Base-by-base conservation (phyloP, 306 rosid species). In the Pterocarpus santalinus region DNA sequence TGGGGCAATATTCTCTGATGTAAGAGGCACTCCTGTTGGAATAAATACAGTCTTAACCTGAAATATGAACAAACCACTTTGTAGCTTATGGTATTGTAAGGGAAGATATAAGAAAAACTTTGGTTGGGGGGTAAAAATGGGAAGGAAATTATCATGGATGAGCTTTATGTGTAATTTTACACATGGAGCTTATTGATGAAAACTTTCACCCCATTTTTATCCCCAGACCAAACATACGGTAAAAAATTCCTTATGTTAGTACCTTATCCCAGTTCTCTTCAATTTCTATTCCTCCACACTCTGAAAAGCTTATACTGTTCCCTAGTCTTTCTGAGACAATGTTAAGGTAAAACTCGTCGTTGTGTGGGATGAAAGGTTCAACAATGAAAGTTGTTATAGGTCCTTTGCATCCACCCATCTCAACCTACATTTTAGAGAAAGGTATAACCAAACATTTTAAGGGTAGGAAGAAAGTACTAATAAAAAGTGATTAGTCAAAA, bases 241-340 rank as follows among this genome's bases (percentile, higher is more conserved):
- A 4, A 38, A 6, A 43, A 43, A 60, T 43, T 44, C 22, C 60
- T 1, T n/a, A 57, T 34, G 32, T 51, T 60, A 57, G 35, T 76
- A 94, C 98, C 95, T 92, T 95, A 69, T 95, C 97, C 98, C 98
- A 95, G 80, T 95, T 95, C 87, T 95, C 97, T 83, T 95, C 98
- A 72, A 95, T 95, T 34, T 95, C 97, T 84, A 92, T 92, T 84
- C 97, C 98, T 87, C 98, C 98, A 77, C 98, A 95, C 61, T 95
- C 97, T 6, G 97, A 95, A 81, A 95, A 95, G 97, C 97, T 92
- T 55, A 95, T 79, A 81, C 90, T 90, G 78, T 84, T 76, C 16
- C 98, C 98, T 64, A 95, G 95, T 78, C 97, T 85, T 8, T 95
- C 97, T 0, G 98, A 92, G 84, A 95, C 94, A 66, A 95, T 91